phyloP scores from a whole-genome alignment of 805 yeast species.

The Debaryomyces maramus region DNA sequence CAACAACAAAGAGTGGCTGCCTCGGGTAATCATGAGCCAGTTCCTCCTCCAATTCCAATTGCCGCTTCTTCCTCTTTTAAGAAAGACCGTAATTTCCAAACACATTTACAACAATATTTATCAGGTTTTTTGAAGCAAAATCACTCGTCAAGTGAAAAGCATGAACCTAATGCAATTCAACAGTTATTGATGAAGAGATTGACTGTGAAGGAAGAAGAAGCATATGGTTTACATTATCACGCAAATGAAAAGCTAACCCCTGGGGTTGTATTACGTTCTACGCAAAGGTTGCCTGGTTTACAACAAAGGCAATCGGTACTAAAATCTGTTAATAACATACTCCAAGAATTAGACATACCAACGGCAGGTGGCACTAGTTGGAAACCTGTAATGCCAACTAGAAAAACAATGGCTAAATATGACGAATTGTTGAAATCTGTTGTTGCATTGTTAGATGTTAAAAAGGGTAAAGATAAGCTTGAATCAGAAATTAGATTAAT shows the following conservation, averaged over 20 bases:
- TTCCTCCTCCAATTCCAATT: constrained; percentile 57
- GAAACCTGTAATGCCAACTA: constrained; percentile 88
- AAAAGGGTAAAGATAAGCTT: constrained; percentile 82
- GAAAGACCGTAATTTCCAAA: constrained; percentile 42
- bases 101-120: constrained; percentile 46
- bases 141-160: constrained; percentile 27
- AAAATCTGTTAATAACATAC: constrained; percentile 66
- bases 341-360: constrained; percentile 80
- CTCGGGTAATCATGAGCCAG: constrained; percentile 39
- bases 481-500: constrained; percentile 65
- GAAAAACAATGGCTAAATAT: constrained; percentile 70
- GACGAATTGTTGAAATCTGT: constrained; percentile 73
- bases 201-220: constrained; percentile 75
- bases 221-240: constrained; percentile 80
- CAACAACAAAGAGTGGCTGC: constrained; percentile 20
- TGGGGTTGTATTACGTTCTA: constrained; percentile 81
- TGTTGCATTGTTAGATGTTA: constrained; percentile 73
- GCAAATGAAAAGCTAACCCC: constrained; percentile 65
- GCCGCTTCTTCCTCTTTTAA: constrained; percentile 54
- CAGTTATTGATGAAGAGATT: constrained; percentile 54
- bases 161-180: constrained; percentile 40
- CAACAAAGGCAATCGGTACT: constrained; percentile 67
- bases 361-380: constrained; percentile 47
- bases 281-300: constrained; percentile 45
- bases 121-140: constrained; percentile 37